Evolutionary conservation across 345 rosid genomes (phyloP).

Genomic region (Lepidium didymum): DNA sequence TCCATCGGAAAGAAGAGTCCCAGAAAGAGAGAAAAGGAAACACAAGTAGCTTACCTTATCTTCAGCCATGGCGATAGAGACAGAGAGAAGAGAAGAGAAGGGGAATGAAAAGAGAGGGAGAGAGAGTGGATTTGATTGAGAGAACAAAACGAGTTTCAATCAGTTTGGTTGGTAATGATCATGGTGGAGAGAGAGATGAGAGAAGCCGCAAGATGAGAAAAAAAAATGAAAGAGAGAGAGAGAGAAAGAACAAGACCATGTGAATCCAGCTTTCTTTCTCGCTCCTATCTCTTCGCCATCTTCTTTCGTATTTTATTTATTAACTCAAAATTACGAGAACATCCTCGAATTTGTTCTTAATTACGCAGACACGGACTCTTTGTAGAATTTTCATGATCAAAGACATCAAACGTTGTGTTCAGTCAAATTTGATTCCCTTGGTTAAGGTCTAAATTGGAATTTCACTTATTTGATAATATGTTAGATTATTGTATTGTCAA

Average conservation of each 20-base stretch:
- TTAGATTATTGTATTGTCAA: slow-evolving; percentile 6
- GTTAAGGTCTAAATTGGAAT: background rate
- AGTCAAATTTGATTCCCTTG: slow-evolving; percentile 16
- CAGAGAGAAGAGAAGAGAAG: slow-evolving; percentile 1
- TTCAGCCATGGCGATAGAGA: slow-evolving; percentile 52
- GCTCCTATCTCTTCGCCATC: slow-evolving; percentile 22
- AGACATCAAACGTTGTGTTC: slow-evolving; percentile 13
- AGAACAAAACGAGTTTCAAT: slow-evolving; percentile 26
- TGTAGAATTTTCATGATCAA: slow-evolving; percentile 15
- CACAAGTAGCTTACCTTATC: slow-evolving; percentile 47
- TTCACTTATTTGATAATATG: background rate
- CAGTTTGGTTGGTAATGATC: slow-evolving; percentile 35
- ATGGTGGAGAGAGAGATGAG: slow-evolving; percentile 24
- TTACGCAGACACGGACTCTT: background rate
- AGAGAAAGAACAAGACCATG: slow-evolving; percentile 44
- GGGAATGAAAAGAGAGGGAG: background rate
- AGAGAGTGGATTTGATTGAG: slow-evolving; percentile 8
- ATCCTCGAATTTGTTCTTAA: background rate
- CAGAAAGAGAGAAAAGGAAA: background rate
- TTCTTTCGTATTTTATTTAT: background rate
- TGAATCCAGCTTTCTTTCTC: slow-evolving; percentile 39
- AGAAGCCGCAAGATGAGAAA: slow-evolving; percentile 31
- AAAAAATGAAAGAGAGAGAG: background rate
- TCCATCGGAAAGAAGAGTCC: background rate
- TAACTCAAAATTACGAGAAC: background rate